Base-by-base conservation (phyloP, 176 grass and related monocot species). In the Oropetium thomaeum region DNA sequence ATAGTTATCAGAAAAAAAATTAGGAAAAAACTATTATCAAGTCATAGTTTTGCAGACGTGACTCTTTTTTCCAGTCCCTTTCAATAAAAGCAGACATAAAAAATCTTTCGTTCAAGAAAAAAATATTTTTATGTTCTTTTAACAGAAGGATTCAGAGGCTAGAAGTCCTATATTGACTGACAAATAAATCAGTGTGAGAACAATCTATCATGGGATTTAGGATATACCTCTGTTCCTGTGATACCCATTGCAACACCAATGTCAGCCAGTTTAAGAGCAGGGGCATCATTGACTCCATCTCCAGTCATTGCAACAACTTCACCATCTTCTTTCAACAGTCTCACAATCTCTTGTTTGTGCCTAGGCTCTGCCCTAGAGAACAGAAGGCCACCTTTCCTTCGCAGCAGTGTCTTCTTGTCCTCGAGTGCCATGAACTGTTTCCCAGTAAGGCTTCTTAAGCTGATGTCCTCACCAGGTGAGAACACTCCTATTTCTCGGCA, bases 221-320 rank as follows among this genome's bases (percentile, higher is more conserved):
- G 15, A 71, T 8, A 73, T 84, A 92, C 96, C 91, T 99, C 91
- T 40, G 96, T 99, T 42, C 96, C 96, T 31, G 96, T 87, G 80
- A 99, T 99, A 30, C 96, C 96, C 96, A 99, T 99, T 29, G 96
- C 96, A 49, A 99, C 75, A 66, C 96, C 96, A 58, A 99, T 99
- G 51, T 99, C 96, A 60, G 96, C 96, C 65, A 99, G 69, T 76
- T 99, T 99, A 23, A 99, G 76, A 38, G 96, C 96, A 54, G 96
- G 96, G 17, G 96, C 96, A 79, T 99, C 96, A 68, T 99, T 99
- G 76, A 99, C 91, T 67, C 96, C 96, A 81, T 99, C 96, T 66
- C 96, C 96, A 71, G 96, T 99, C 96, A 99, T 99, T 34, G 96
- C 91, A 62, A 99, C 96, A 32, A 99, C 91, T 73, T 99, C 96